phyloP scores from a whole-genome alignment of 345 rosid genomes.

The Anastatica hierochuntica region DNA sequence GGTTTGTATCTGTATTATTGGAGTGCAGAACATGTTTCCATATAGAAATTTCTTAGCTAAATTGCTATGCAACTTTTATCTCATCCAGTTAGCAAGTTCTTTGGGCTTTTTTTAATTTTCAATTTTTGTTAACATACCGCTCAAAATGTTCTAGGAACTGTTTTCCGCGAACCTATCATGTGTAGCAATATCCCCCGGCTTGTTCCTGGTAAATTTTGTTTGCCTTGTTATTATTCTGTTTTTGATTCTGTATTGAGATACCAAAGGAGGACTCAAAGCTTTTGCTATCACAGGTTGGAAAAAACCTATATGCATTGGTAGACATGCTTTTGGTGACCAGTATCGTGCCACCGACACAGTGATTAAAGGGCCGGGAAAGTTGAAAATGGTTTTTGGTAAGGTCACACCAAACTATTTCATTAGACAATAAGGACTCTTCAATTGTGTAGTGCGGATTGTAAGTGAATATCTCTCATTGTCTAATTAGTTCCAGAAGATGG shows the following conservation, averaged over 20 bases:
- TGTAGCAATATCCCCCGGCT: constrained; percentile 80
- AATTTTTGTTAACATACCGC: constrained; percentile 10
- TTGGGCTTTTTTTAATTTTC: background rate
- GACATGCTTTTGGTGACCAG: constrained; percentile 99
- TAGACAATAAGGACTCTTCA: background rate
- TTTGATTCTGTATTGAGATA: background rate
- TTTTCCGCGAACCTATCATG: constrained; percentile 92
- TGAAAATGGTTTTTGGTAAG: constrained; percentile 89
- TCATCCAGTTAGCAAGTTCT: background rate
- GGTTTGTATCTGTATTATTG: constrained; percentile 39
- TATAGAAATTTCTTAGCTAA: background rate
- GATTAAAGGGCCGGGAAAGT: constrained; percentile 82
- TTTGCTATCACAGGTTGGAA: constrained; percentile 58
- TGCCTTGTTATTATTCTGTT: background rate
- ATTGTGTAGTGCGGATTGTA: background rate
- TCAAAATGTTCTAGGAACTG: constrained; percentile 56
- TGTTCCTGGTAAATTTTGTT: constrained; percentile 59
- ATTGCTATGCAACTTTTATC: background rate
- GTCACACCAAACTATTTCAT: constrained; percentile 18
- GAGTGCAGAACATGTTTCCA: background rate
- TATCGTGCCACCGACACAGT: constrained; percentile 79
- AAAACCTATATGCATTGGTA: constrained; percentile 94
- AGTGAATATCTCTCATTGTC: background rate
- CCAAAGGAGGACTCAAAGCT: constrained; percentile 4
- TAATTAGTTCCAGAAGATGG: constrained; percentile 71